Conservation (phyloP, 495 filamentous ascomycete genomes). For the Immersiella caudata region DNA sequence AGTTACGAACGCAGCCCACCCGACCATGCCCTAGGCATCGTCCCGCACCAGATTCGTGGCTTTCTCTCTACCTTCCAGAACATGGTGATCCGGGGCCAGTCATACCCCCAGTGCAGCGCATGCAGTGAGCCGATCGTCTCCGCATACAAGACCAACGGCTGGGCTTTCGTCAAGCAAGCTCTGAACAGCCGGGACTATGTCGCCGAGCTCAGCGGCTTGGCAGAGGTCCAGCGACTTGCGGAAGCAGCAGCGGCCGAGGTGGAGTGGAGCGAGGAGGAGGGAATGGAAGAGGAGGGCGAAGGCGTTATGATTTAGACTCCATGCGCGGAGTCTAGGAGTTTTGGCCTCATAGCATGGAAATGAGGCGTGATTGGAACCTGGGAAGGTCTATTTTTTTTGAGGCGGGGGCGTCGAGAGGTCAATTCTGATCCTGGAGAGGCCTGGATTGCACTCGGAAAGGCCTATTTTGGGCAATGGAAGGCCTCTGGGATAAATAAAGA, state of each 20-base stretch:
- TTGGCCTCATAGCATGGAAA: background rate
- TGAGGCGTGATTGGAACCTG: background rate
- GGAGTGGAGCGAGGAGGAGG: slow-evolving; percentile 53
- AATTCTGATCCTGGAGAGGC: background rate
- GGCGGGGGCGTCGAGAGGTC: background rate
- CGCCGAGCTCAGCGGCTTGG: slow-evolving; percentile 85
- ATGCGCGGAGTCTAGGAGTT: background rate
- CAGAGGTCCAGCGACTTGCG: slow-evolving; percentile 84
- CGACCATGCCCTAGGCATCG: slow-evolving; percentile 78
- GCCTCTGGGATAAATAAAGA: background rate
- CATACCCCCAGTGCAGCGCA: slow-evolving; percentile 89
- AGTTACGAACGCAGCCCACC: slow-evolving; percentile 57
- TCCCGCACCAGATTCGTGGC: slow-evolving; percentile 92
- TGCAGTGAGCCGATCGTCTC: slow-evolving; percentile 77
- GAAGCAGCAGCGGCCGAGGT: slow-evolving; percentile 55
- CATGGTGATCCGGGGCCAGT: slow-evolving; percentile 75
- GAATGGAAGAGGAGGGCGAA: slow-evolving; percentile 50
- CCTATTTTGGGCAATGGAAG: background rate
- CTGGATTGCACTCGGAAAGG: background rate
- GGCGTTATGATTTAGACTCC: slow-evolving; percentile 37
- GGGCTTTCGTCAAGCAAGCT: slow-evolving; percentile 87
- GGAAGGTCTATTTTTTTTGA: background rate
- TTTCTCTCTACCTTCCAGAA: slow-evolving; percentile 88
- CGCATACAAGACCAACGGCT: slow-evolving; percentile 73
- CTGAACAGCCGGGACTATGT: slow-evolving; percentile 85